Evolutionary conservation across 768 basidiomycete species (phyloP), one percentile per base, ranked within the genome.

Genomic region (Podaxis rugospora): DNA sequence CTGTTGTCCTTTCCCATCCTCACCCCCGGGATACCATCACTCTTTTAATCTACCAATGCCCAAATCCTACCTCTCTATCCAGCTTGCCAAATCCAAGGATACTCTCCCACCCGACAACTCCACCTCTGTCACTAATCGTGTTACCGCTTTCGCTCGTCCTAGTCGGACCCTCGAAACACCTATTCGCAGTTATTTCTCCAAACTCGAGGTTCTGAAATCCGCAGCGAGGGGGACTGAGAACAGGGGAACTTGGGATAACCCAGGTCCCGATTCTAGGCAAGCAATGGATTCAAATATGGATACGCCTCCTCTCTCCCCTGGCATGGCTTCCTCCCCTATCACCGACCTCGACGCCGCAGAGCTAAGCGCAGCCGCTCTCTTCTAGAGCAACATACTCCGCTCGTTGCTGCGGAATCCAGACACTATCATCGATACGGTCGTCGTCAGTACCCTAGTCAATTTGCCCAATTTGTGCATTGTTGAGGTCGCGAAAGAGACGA

Each of bases 381-480:
- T 3, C 55, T 40, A 3, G 14, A 23, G 4, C 60, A 42, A 16
- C 54, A 42, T 27, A 27, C 46, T 32, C 37, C 16, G 11, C 14
- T 21, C 51, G 47, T 10, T 32, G 57, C 72, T 90, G 11, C 86
- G 88, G 67, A 83, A 83, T 59, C 82, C 83, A 59, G 83, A 86
- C 59, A 78, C 81, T 32, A 66, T 70, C 14, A 71, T 80, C 2
- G 78, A 80, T 52, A 84, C 82, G 10, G 74, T 90, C 44, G 76
- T 89, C 40, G 82, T 90, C 68, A 89, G 85, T 0, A 78, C 87
- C 4, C 76, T 90, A 11, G 74, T 79, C 44, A 71, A 69, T 21
- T 74, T 81, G 11, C 89, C 88, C 0, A 90, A 89, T 72, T 87
- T 86, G 71, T 89, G 87, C 70, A 88, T 90, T 46, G 67, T 84